These are phyloP conservation scores for Hypomontagnella submonticulosa DNA, from an alignment of 495 filamentous ascomycete species.

Conservation along the genomic window DNA sequence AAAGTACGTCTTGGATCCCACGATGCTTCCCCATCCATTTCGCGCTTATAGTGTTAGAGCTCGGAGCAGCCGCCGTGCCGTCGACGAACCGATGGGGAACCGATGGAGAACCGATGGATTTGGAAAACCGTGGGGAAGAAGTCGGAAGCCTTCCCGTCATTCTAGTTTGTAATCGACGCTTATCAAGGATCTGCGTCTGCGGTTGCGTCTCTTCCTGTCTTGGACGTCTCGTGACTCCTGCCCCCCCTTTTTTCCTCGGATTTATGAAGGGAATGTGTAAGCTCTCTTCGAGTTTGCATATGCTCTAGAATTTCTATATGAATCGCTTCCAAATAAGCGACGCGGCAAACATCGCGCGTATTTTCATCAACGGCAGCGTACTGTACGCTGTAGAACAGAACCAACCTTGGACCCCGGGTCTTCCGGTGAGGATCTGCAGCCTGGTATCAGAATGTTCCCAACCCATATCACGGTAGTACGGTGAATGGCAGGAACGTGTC, in stretches of 20 bases:
- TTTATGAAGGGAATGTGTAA: neutral
- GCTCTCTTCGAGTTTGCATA: constrained; percentile 4
- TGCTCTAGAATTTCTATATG: constrained; percentile 15
- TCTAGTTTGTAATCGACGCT: constrained; percentile 13
- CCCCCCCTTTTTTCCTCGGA: neutral
- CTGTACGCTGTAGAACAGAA: constrained; percentile 6
- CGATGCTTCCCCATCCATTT: neutral
- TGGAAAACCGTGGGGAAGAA: constrained; percentile 28
- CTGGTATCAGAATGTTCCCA: constrained; percentile 28
- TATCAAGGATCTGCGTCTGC: constrained; percentile 17
- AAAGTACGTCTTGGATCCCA: constrained; percentile 6
- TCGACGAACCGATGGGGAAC: constrained; percentile 18
- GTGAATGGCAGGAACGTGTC: constrained; percentile 36
- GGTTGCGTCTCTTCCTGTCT: neutral
- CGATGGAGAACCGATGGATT: constrained; percentile 28
- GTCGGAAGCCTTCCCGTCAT: constrained; percentile 1
- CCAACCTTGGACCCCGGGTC: constrained; percentile 28
- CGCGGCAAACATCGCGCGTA: constrained; percentile 7
- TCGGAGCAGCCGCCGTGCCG: constrained; percentile 25
- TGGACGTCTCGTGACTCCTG: constrained; percentile 6
- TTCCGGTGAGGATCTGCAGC: constrained; percentile 35
- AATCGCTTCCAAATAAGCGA: constrained; percentile 15
- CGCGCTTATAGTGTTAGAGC: constrained; percentile 2
- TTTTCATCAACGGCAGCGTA: constrained; percentile 7
- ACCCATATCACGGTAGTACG: constrained; percentile 27